These are phyloP conservation scores for Lentinula lateritia DNA, from an alignment of 768 basidiomycete genomes.

Conservation along the genomic window DNA sequence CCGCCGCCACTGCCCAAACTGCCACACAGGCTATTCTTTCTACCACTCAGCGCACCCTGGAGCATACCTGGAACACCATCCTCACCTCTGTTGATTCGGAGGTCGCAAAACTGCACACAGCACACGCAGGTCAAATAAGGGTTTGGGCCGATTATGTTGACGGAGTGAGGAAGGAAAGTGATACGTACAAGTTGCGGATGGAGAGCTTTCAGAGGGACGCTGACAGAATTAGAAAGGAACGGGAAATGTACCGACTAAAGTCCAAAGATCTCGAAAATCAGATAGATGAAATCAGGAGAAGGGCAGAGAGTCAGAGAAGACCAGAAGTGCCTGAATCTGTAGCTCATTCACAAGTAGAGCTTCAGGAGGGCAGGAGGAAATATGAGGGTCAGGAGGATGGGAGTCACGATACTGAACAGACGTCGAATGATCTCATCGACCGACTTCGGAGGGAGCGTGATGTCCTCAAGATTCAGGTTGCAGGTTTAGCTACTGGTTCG, in stretches of 20 bases:
- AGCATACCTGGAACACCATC: neutral
- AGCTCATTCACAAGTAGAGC: neutral
- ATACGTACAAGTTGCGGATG: neutral
- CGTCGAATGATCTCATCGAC: neutral
- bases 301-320: neutral
- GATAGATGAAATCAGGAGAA: neutral
- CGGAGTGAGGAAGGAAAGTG: neutral
- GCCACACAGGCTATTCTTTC: neutral
- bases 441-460: neutral
- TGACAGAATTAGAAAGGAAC: neutral
- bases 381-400: neutral
- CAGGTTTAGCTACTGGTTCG: neutral
- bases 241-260: neutral
- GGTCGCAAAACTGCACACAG: neutral
- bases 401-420: neutral
- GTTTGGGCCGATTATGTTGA: slow-evolving; percentile 1
- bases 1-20: neutral
- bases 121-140: neutral
- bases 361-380: neutral
- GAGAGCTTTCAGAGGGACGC: neutral
- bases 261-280: neutral
- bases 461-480: neutral
- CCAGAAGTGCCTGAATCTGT: neutral
- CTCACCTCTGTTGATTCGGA: neutral
- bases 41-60: neutral